Percentiles rank a stretch among this genome's conserved stretches.
phyloP scores from a whole-genome alignment of 2,329 filamentous ascomycete genomes.

The Diaporthe citri region DNA sequence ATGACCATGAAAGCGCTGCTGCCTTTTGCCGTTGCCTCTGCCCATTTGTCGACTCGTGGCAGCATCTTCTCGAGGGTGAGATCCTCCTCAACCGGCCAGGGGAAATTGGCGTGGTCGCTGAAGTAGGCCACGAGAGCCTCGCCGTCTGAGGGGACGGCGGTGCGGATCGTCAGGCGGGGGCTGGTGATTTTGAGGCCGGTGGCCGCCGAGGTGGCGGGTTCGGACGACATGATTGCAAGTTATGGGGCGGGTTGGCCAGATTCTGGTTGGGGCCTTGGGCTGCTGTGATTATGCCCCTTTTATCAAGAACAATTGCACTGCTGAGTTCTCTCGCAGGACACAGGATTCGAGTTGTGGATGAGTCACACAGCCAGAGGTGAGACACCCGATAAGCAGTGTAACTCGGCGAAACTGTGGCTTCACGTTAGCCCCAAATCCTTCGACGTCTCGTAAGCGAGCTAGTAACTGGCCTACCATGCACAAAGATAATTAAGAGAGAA shows the following conservation, averaged over 20 bases:
- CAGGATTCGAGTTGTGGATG: not conserved
- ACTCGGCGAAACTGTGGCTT: not conserved
- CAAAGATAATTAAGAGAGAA: not conserved
- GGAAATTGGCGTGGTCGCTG: constrained; percentile 41
- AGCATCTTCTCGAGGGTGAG: constrained; percentile 38
- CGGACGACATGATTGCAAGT: constrained; percentile 4
- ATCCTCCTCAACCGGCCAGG: constrained; percentile 20
- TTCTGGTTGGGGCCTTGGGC: not conserved
- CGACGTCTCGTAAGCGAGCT: not conserved
- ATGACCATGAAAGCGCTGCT: constrained; percentile 42
- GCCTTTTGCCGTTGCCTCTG: constrained; percentile 36
- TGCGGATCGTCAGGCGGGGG: constrained; percentile 57
- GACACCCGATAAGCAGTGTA: not conserved
- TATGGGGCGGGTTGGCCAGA: not conserved
- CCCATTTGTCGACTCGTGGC: constrained; percentile 32
- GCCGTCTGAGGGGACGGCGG: constrained; percentile 44
- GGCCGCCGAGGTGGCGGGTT: not conserved
- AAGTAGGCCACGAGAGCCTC: constrained; percentile 36
- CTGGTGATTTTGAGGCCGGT: constrained; percentile 51
- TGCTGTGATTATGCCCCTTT: not conserved
- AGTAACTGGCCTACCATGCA: not conserved
- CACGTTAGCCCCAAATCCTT: constrained; percentile 10
- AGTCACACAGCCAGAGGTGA: constrained; percentile 7
- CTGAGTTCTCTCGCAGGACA: too few relatives aligned
- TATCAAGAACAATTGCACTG: not conserved